Base-by-base conservation (phyloP, 148 eudicot species). In the Camellia sinensis region DNA sequence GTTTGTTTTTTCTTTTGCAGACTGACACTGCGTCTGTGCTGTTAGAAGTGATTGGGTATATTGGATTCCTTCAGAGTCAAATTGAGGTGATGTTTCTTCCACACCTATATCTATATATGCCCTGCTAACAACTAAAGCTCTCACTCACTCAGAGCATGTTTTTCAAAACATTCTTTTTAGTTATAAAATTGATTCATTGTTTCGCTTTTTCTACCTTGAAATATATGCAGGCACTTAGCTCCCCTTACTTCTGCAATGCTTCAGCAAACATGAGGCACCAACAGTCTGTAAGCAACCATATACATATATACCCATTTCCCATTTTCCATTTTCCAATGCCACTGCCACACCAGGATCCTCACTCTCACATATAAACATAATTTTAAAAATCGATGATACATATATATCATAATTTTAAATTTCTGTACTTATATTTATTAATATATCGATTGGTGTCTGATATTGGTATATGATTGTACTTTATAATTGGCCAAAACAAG, bases 1-100 rank as follows among this genome's bases (percentile, higher is more conserved):
- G 56, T 64, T 71, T 76, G 7, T 21, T 62, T 52, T 29, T 66
- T 82, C 83, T 86, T 87, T 87, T 89, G 87, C 93, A 94, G 98
- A 94, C 98, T 88, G 98, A 94, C 92, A 94, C 98, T 41, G 98
- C 98, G 21, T 94, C 98, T 57, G 98, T 94, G 52, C 85, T 94
- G 87, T 77, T 90, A 78, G 98, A 94, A 88, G 92, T 94, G 76
- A 88, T 92, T 86, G 97, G 94, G 73, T 89, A 92, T 84, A 92
- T 94, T 87, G 90, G 93, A 92, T 89, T 91, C 93, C 97, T 94
- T 82, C 94, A 91, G 73, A 80, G 86, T 84, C 97, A 92, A 88
- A 92, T 94, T 82, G 88, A 92, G 98, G 97, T 94, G 82, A 89
- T 87, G 72, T 81, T 85, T 83, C 70, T 74, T 68, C 76, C 12